Base-by-base conservation (phyloP, 495 filamentous ascomycete genomes). In the Aspergillus conjunctus region DNA sequence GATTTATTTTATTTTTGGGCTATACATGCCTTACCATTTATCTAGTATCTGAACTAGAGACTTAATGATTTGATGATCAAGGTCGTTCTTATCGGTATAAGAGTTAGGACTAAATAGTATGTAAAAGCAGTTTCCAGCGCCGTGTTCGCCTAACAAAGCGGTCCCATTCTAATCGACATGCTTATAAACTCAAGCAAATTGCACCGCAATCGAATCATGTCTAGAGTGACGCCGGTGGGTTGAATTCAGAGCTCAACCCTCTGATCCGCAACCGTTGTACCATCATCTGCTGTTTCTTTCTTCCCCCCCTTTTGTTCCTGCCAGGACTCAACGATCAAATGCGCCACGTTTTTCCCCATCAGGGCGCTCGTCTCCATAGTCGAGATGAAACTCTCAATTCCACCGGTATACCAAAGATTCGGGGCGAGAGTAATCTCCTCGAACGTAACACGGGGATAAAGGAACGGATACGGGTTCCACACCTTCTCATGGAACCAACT, bases 331-430 rank as follows among this genome's bases (percentile, higher is more conserved):
- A 88, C 79, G 51, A 97, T 82, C 43, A 98, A 75, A 26, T 81
- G 80, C 12, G 94, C 94, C 39, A 98, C 89, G 75, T 98, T 98
- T 82, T 86, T 93, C 0, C 94, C 94, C 93, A 96, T 96, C 66
- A 98, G 71, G 0, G 89, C 87, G 71, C 89, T 98, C 8, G 95
- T 99, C 80, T 99, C 94, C 94, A 99, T 99, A 0, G 94, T 97
- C 14, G 87, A 91, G 59, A 98, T 96, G 66, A 98, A 97, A 64
- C 87, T 88, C 76, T 98, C 94, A 54, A 98, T 96, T 0, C 90
- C 93, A 44, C 89, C 87, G 0, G 94, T 98, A 70, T 98, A 98
- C 83, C 90, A 97, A 12, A 98, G 68, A 54, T 69, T 63, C 9
- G 72, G 70, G 7, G 76, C 88, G 2, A 98, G 71, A 58, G 85